These are phyloP conservation scores for Didymella arachidicola DNA, from an alignment of 2,329 filamentous ascomycete genomes.

Conservation along the genomic window DNA sequence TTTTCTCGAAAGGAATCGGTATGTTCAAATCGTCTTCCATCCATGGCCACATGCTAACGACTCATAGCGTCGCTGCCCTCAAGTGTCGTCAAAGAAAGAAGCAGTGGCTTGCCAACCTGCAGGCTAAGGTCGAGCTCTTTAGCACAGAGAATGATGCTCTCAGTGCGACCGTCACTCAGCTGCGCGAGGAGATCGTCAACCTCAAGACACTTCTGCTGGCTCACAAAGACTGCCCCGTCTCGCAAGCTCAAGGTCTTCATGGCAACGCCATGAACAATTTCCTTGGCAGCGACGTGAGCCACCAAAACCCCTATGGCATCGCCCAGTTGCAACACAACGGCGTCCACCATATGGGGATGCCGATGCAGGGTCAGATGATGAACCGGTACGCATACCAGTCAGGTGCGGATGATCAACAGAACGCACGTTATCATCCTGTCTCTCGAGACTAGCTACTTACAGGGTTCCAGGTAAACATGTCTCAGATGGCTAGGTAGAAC, in stretches of 20 bases:
- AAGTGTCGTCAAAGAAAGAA: slow-evolving; percentile 99
- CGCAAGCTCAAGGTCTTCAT: slow-evolving; percentile 79
- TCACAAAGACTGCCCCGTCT: slow-evolving; percentile 95
- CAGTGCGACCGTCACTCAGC: slow-evolving; percentile 79
- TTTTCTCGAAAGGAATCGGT: slow-evolving; percentile 96
- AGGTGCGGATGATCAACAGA: slow-evolving; percentile 39
- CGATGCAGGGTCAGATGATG: slow-evolving; percentile 50
- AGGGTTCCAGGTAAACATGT: slow-evolving; percentile 40
- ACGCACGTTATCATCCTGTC: slow-evolving; percentile 36
- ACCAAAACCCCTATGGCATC: slow-evolving; percentile 60
- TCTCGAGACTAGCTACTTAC: slow-evolving; percentile 41
- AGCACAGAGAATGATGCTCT: slow-evolving; percentile 90
- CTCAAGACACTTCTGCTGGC: slow-evolving; percentile 91
- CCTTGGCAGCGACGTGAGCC: slow-evolving; percentile 55
- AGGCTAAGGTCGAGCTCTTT: slow-evolving; percentile 93
- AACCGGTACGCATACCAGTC: slow-evolving; percentile 48
- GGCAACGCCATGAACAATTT: slow-evolving; percentile 60
- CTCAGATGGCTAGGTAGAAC: slow-evolving; percentile 12
- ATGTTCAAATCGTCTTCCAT: slow-evolving; percentile 48
- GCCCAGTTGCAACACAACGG: slow-evolving; percentile 53
- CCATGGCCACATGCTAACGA: slow-evolving; percentile 31
- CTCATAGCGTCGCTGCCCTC: slow-evolving; percentile 82
- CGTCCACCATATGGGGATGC: slow-evolving; percentile 52
- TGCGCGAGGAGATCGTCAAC: slow-evolving; percentile 93
- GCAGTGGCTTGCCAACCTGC: slow-evolving; percentile 95